A percentile compares a stretch with the other conserved stretches of the same genome.
Conservation (phyloP, 78 protist genomes). For the Dictyostelium firmibasis region DNA sequence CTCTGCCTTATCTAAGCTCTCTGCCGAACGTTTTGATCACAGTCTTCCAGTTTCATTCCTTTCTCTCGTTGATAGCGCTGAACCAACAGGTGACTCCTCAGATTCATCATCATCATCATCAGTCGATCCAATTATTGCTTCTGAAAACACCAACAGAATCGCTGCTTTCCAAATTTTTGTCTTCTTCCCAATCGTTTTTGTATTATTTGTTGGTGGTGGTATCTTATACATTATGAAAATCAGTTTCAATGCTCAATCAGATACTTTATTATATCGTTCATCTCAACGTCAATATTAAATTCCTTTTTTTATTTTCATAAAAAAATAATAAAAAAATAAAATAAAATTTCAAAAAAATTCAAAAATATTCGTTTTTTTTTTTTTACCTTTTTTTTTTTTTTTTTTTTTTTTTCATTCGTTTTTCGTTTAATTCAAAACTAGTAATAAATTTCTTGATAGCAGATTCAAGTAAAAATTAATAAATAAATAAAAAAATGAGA, state of each 20-base stretch:
- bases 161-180: constrained; percentile 73
- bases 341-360: background rate
- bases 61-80: too few species aligned
- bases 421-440: background rate
- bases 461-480: too few species aligned
- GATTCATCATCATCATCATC: background rate
- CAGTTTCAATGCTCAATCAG: constrained; percentile 30
- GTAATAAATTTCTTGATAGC: background rate
- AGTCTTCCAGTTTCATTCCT: background rate
- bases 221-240: constrained; percentile 36
- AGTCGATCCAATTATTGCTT: too few species aligned
- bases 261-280: constrained; percentile 57
- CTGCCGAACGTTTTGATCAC: background rate
- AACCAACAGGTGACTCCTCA: background rate
- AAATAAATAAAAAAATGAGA: background rate
- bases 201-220: constrained; percentile 31
- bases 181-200: constrained; percentile 66
- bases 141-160: background rate
- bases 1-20: background rate
- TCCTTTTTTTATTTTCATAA: too few species aligned
- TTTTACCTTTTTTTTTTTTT: background rate
- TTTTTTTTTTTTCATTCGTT: background rate
- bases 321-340: background rate
- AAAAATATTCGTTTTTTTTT: background rate
- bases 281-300: constrained; percentile 50